These are phyloP conservation scores for Sporothrix luriei DNA, from an alignment of 2,329 filamentous ascomycete species.

Conservation along the genomic window DNA sequence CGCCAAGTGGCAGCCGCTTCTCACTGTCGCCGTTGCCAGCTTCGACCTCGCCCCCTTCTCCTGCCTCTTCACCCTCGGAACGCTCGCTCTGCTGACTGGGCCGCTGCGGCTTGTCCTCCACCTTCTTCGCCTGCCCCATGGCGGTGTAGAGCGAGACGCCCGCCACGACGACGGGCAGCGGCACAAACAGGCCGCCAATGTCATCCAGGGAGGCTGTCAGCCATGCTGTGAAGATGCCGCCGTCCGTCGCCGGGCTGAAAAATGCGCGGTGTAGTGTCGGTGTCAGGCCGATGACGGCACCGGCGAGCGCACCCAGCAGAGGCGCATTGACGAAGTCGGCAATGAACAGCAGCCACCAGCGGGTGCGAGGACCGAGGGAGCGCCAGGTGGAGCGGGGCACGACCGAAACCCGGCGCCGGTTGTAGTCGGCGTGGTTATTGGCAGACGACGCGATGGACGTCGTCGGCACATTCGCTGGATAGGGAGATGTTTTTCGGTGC, in stretches of 20 bases:
- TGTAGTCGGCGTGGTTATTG: background rate
- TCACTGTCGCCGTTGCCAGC: conserved; percentile 36
- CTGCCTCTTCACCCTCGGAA: conserved; percentile 29
- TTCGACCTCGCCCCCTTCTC: conserved; percentile 28
- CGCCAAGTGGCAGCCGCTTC: conserved; percentile 51
- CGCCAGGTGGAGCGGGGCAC: conserved; percentile 40
- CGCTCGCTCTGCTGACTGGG: conserved; percentile 38
- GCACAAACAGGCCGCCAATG: conserved; percentile 65
- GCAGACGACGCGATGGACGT: background rate
- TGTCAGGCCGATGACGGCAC: conserved; percentile 61
- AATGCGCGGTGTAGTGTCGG: conserved; percentile 63
- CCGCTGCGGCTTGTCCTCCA: no score
- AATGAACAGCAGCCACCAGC: conserved; percentile 45
- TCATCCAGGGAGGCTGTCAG: conserved; percentile 63
- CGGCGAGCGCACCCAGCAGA: conserved; percentile 61
- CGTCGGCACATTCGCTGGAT: background rate
- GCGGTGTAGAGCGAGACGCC: conserved; percentile 65
- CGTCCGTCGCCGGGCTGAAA: conserved; percentile 59
- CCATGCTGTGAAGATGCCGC: conserved; percentile 68
- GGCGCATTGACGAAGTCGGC: conserved; percentile 63
- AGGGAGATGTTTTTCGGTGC: background rate
- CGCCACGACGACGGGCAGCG: conserved; percentile 66
- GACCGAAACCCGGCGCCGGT: conserved; percentile 38
- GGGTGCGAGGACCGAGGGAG: conserved; percentile 38
- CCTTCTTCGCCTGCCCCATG: conserved; percentile 46